Conservation (phyloP, 1,284 basidiomycete genomes). For the Pseudozyma sp. region DNA sequence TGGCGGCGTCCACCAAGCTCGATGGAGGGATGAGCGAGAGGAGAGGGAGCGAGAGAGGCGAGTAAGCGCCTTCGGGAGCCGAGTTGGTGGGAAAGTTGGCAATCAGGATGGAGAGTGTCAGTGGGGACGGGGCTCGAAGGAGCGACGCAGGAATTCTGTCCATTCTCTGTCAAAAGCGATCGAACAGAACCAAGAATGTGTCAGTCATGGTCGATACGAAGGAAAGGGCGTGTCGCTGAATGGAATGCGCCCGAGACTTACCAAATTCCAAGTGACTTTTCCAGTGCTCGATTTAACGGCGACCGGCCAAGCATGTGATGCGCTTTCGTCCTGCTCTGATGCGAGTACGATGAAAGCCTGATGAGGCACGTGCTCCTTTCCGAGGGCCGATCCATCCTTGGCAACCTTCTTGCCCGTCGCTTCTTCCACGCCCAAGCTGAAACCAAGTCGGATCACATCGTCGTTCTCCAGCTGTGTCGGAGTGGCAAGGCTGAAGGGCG, state of each 20-base stretch:
- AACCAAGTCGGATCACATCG: constrained; percentile 49
- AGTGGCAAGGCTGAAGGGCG: constrained; percentile 28
- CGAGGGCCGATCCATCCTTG: constrained; percentile 29
- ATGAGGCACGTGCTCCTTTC: constrained; percentile 49
- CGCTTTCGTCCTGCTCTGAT: constrained; percentile 7
- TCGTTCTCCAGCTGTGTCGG: constrained; percentile 50
- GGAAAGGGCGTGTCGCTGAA: too few species aligned
- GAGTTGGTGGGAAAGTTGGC: constrained; percentile 47
- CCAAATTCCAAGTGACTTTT: constrained; percentile 52
- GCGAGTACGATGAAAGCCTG: constrained; percentile 51
- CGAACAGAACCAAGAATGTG: neutral
- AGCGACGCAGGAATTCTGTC: constrained; percentile 43
- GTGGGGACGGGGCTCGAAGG: constrained; percentile 15
- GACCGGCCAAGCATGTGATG: constrained; percentile 37
- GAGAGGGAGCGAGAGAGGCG: constrained; percentile 34
- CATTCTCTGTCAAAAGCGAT: constrained; percentile 21
- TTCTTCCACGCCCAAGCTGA: constrained; percentile 41
- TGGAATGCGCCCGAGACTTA: constrained; percentile 7
- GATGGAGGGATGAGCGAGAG: constrained; percentile 30
- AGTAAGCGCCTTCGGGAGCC: constrained; percentile 25
- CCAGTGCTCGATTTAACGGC: constrained; percentile 50
- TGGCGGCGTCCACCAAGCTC: constrained; percentile 18
- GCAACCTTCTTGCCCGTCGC: constrained; percentile 11
- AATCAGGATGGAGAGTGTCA: constrained; percentile 46
- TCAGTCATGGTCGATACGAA: neutral